Conservation (phyloP, 2,329 filamentous ascomycete species). For the Ceratocystis ficicola region DNA sequence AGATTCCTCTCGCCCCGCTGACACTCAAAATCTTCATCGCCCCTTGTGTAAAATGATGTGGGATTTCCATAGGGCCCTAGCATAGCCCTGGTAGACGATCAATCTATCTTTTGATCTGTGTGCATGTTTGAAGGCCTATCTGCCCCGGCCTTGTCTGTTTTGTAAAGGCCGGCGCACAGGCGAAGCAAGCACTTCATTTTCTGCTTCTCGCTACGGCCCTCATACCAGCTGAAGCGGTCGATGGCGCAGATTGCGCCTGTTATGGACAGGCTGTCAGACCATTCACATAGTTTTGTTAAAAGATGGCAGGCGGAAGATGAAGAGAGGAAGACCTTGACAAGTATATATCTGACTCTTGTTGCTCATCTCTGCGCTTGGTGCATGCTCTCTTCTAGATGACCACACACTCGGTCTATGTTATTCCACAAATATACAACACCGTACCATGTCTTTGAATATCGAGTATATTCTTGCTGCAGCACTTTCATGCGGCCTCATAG, state of each 20-base stretch:
- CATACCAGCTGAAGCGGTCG: conserved; percentile 3
- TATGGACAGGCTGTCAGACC: not conserved
- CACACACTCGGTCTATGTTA: not conserved
- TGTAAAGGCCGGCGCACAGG: not conserved
- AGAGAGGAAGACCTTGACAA: not conserved
- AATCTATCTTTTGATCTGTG: not conserved
- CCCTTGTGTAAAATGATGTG: not conserved
- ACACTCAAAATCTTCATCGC: not conserved
- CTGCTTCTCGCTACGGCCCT: not conserved
- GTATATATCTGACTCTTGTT: not conserved
- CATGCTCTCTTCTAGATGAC: not conserved
- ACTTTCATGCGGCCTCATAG: not conserved
- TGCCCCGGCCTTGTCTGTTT: too few species aligned
- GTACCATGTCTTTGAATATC: not conserved
- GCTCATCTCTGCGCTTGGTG: not conserved
- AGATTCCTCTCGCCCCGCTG: not conserved
- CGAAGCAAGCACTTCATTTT: not conserved
- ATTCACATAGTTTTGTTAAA: not conserved
- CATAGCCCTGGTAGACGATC: not conserved
- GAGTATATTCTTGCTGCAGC: not conserved
- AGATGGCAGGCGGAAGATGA: not conserved
- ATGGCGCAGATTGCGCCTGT: not conserved
- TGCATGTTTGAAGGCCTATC: not conserved
- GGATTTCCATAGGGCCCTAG: not conserved
- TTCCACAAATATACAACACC: not conserved